Conservation (phyloP, 257 asterid species). For the Solanum sejunctum region DNA sequence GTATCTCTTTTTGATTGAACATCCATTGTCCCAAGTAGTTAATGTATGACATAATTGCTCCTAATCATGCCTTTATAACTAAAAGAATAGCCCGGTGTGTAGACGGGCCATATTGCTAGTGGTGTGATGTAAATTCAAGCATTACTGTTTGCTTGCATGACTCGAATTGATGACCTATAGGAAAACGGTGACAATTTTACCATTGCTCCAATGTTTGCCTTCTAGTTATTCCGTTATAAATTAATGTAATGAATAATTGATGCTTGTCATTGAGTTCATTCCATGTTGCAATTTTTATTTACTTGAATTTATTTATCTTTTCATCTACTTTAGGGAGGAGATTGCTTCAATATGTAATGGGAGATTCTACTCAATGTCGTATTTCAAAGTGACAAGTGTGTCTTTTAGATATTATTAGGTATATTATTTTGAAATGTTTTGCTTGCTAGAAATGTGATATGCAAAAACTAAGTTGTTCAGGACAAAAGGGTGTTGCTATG, state of each 20-base stretch:
- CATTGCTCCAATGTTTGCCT: background rate
- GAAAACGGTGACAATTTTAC: background rate
- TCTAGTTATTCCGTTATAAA: background rate
- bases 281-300: background rate
- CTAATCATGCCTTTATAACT: background rate
- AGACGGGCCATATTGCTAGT: too few relatives aligned
- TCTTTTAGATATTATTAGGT: background rate
- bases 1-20: too few relatives aligned
- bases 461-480: conserved; percentile 60
- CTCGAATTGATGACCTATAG: background rate
- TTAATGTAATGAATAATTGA: background rate
- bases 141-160: background rate
- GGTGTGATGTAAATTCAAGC: too few relatives aligned
- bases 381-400: background rate
- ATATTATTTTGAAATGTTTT: conserved; percentile 6
- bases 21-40: too few relatives aligned
- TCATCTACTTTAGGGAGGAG: background rate
- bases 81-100: background rate
- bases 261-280: background rate
- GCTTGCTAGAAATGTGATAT: conserved; percentile 40
- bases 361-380: background rate
- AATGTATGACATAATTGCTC: too few relatives aligned
- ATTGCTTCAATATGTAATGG: background rate
- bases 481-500: conserved; percentile 96
- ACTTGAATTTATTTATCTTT: background rate